phyloP scores from a whole-genome alignment of 2,329 filamentous ascomycete species.

The Aureobasidium sp. region DNA sequence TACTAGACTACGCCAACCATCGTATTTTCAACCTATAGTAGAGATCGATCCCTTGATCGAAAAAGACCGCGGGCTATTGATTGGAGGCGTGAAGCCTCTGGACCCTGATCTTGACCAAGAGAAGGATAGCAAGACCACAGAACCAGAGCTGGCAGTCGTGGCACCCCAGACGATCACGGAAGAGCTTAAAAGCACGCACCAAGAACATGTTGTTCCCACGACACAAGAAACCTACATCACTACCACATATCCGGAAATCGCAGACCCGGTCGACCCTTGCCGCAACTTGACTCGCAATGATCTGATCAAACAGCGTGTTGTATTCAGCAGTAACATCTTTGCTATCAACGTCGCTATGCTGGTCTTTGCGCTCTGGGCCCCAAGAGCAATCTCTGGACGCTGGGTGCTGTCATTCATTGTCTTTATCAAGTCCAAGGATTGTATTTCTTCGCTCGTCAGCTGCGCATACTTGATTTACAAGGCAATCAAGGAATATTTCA shows the following conservation, averaged over 20 bases:
- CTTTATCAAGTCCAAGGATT: constrained; percentile 24
- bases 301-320: constrained; percentile 9
- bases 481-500: constrained; percentile 14
- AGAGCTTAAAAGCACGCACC: constrained; percentile 7
- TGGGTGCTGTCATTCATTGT: constrained; percentile 21
- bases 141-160: constrained; percentile 8
- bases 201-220: constrained; percentile 1
- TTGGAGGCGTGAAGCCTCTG: constrained; percentile 8
- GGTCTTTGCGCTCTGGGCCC: constrained; percentile 1
- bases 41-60: not conserved
- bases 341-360: constrained; percentile 9
- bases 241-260: constrained; percentile 4
- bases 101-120: constrained; percentile 9
- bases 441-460: constrained; percentile 19
- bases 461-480: constrained; percentile 14
- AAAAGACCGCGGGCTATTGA: not conserved
- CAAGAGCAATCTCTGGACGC: constrained; percentile 1
- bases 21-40: not conserved
- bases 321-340: constrained; percentile 4
- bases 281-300: not conserved
- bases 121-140: not conserved
- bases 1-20: not conserved
- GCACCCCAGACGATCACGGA: not conserved
- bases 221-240: not conserved
- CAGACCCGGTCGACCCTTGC: constrained; percentile 11